Evolutionary conservation across 768 basidiomycete genomes (phyloP).

Genomic region (Termitomyces bulborhizus): DNA sequence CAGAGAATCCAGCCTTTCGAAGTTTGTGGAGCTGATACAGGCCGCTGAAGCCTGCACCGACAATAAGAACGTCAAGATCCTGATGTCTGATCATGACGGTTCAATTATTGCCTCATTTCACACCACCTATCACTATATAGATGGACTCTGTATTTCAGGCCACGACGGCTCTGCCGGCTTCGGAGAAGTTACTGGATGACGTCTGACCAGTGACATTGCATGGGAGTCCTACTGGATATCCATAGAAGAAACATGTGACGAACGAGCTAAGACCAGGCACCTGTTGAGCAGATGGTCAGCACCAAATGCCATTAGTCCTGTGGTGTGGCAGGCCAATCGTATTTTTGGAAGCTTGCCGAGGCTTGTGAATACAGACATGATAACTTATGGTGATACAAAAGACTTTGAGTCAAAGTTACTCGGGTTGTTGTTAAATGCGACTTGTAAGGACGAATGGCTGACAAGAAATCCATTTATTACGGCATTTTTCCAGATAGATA

Average conservation of each 20-base stretch:
- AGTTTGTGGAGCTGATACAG: conserved; percentile 14
- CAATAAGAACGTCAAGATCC: conserved; percentile 18
- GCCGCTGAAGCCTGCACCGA: conserved; percentile 21
- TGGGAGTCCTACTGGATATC: background rate
- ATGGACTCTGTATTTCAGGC: too few species aligned
- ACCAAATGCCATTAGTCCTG: too few species aligned
- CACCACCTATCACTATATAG: background rate
- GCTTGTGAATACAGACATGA: background rate
- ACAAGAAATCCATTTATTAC: background rate
- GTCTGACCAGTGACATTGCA: background rate
- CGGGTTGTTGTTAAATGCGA: too few species aligned
- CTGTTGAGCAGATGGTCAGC: too few species aligned
- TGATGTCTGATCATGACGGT: background rate
- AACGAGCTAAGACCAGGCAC: too few species aligned
- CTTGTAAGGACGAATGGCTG: background rate
- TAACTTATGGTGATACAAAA: background rate
- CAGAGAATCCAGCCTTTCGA: conserved; percentile 14
- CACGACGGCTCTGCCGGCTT: background rate
- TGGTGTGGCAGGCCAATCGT: too few species aligned
- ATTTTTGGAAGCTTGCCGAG: background rate
- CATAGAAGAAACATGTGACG: background rate
- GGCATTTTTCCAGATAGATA: background rate
- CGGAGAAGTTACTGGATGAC: background rate
- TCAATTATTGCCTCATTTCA: background rate
- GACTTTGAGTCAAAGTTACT: too few species aligned